A percentile compares a stretch with the other conserved stretches of the same genome.
Conservation (phyloP, 2,329 filamentous ascomycete genomes). For the Diaporthe helianthi region DNA sequence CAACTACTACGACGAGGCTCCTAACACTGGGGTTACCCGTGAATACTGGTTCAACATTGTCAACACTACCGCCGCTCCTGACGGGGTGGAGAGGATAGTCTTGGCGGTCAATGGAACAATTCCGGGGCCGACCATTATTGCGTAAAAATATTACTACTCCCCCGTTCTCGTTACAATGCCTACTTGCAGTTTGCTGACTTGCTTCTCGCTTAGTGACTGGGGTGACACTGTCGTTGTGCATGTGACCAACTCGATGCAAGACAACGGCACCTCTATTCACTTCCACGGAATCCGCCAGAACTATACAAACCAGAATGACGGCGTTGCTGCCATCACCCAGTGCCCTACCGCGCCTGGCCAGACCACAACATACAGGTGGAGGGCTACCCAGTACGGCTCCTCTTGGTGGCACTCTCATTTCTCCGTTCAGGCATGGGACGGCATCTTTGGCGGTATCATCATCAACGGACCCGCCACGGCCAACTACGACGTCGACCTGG, state of each 20-base stretch:
- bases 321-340: constrained; percentile 50
- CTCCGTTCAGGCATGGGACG: constrained; percentile 56
- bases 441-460: constrained; percentile 65
- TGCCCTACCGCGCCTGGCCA: constrained; percentile 59
- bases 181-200: constrained; percentile 43
- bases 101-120: constrained; percentile 48
- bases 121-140: constrained; percentile 34
- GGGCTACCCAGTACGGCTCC: constrained; percentile 60
- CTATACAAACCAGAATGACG: constrained; percentile 46
- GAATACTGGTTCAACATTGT: constrained; percentile 44
- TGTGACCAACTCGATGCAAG: constrained; percentile 45
- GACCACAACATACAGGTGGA: constrained; percentile 63
- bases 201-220: constrained; percentile 43
- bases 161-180: constrained; percentile 42
- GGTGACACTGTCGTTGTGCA: constrained; percentile 47
- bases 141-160: constrained; percentile 43
- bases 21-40: constrained; percentile 50
- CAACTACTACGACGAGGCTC: constrained; percentile 44
- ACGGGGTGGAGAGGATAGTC: constrained; percentile 45
- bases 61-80: constrained; percentile 46
- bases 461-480: constrained; percentile 65
- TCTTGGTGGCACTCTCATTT: constrained; percentile 70
- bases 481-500: constrained; percentile 69
- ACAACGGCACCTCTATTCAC: constrained; percentile 49
- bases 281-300: constrained; percentile 50